A percentile compares a stretch with the other conserved stretches of the same genome.
Conservation (phyloP, 305 asterid genomes). For the Striga hermonthica region DNA sequence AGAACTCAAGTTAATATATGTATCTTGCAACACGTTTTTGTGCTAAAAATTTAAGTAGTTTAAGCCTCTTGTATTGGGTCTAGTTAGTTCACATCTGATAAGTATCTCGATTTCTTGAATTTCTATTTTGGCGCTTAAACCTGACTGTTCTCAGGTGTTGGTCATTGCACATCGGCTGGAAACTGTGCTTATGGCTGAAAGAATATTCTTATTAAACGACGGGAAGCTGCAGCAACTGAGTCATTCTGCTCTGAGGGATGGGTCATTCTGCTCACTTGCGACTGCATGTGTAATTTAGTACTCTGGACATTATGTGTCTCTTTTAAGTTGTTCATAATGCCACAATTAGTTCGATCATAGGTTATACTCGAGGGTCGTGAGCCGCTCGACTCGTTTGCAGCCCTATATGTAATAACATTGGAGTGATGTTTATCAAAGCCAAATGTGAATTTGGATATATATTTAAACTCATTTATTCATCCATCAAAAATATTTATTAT, state of each 20-base stretch:
- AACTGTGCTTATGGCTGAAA: slow-evolving; percentile 76
- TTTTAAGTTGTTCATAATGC: neutral
- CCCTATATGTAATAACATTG: too few species aligned
- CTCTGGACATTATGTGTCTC: neutral
- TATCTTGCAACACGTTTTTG: neutral
- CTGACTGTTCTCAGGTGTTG: slow-evolving; percentile 50
- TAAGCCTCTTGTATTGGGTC: too few species aligned
- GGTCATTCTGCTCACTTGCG: slow-evolving; percentile 33
- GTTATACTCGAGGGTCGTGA: too few species aligned
- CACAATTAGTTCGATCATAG: too few species aligned
- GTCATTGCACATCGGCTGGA: slow-evolving; percentile 86
- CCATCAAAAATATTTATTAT: too few species aligned
- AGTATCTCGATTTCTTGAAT: too few species aligned
- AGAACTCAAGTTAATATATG: slow-evolving; percentile 2
- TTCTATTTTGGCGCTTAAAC: neutral
- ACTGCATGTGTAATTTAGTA: slow-evolving; percentile 38
- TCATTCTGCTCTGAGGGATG: slow-evolving; percentile 53
- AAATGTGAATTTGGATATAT: too few species aligned
- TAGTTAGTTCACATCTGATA: too few species aligned
- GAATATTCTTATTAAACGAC: slow-evolving; percentile 51
- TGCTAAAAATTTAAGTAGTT: too few species aligned
- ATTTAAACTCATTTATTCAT: too few species aligned
- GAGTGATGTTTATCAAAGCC: too few species aligned
- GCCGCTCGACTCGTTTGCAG: too few species aligned
- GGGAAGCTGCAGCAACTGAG: slow-evolving; percentile 69